Percentiles rank a stretch among this genome's conserved stretches.
Conservation (phyloP, 257 asterid genomes). For the Solanum infundibuliforme region DNA sequence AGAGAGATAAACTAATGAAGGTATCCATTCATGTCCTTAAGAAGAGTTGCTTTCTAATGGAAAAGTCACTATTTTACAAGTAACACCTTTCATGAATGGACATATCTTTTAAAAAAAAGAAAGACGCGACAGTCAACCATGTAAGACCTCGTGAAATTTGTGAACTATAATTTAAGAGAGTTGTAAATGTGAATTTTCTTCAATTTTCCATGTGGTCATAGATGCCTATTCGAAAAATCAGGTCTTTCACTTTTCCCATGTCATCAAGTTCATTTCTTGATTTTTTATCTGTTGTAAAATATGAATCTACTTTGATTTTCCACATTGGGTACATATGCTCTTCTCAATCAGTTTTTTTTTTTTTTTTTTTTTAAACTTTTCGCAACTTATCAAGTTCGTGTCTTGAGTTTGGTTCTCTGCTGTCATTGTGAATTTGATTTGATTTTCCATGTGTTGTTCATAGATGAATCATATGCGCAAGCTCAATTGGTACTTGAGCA, state of each 20-base stretch:
- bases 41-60: neutral
- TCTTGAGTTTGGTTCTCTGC: neutral
- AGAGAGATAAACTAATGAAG: neutral
- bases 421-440: neutral
- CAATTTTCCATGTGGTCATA: neutral
- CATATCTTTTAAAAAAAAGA: neutral
- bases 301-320: neutral
- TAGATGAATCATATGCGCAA: constrained; percentile 71
- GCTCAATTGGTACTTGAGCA: constrained; percentile 75
- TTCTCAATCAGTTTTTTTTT: neutral
- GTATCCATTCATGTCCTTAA: neutral
- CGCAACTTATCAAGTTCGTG: neutral
- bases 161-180: neutral
- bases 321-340: neutral
- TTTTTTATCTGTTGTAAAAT: neutral
- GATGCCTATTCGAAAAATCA: neutral
- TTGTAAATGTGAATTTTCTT: neutral
- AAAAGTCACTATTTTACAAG: neutral
- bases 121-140: neutral
- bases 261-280: neutral
- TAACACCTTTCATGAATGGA: neutral
- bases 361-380: neutral
- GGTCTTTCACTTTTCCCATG: neutral
- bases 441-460: neutral
- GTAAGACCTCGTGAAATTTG: neutral